phyloP scores from a whole-genome alignment of 2,329 filamentous ascomycete species.

The Epichloe typhina region DNA sequence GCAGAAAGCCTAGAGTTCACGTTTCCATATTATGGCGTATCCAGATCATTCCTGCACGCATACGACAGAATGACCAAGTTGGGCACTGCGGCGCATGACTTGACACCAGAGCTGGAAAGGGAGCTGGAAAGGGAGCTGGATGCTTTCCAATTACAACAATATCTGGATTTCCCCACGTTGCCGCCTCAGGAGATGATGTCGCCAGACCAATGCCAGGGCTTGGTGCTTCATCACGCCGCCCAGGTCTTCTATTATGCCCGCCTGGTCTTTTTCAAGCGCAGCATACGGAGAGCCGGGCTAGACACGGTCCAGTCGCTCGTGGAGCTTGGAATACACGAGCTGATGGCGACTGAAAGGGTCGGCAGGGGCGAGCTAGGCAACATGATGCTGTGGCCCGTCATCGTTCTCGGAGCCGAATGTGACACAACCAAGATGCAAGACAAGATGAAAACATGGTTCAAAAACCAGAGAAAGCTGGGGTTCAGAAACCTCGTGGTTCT shows the following conservation, averaged over 20 bases:
- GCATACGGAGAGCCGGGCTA: constrained; percentile 13
- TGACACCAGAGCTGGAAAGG: not conserved
- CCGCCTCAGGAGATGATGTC: not conserved
- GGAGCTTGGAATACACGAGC: constrained; percentile 16
- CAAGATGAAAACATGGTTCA: constrained; percentile 19
- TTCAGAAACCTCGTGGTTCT: constrained; percentile 20
- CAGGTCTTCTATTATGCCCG: constrained; percentile 23
- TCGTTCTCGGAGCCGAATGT: constrained; percentile 23
- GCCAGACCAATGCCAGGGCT: constrained; percentile 12
- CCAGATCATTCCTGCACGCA: constrained; percentile 8
- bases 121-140: constrained; percentile 12
- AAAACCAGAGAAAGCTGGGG: constrained; percentile 19
- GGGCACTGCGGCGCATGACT: constrained; percentile 4
- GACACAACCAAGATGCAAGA: constrained; percentile 13
- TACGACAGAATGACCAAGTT: constrained; percentile 12
- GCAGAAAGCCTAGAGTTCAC: constrained; percentile 8
- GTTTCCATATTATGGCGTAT: constrained; percentile 13
- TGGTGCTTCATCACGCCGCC: constrained; percentile 12
- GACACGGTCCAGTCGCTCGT: constrained; percentile 18
- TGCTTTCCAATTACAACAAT: constrained; percentile 18
- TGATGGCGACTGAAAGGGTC: constrained; percentile 18
- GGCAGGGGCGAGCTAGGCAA: constrained; percentile 17
- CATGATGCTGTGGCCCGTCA: constrained; percentile 22
- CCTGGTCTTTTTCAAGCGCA: constrained; percentile 23
- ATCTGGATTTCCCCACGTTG: constrained; percentile 12